Conservation (phyloP, 805 yeast genomes). For the Suhomyces canberraensis region DNA sequence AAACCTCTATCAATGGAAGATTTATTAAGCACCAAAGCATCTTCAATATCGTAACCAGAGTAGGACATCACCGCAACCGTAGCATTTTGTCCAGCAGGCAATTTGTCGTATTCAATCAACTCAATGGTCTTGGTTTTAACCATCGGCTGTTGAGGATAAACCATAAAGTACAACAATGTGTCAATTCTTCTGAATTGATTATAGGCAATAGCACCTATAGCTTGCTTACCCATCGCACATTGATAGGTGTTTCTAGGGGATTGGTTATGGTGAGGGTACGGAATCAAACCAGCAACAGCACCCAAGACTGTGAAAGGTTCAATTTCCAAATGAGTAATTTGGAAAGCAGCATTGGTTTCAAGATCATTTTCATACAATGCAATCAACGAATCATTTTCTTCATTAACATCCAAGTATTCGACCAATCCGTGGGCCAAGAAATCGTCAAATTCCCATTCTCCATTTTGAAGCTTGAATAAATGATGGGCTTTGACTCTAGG, state of each 20-base stretch:
- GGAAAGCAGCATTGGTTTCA: conserved; percentile 39
- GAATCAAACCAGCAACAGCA: conserved; percentile 90
- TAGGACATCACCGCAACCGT: conserved; percentile 99
- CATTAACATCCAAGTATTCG: conserved; percentile 86
- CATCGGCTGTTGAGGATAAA: conserved; percentile 99
- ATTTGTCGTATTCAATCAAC: conserved; percentile 88
- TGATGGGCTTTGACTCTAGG: conserved; percentile 74
- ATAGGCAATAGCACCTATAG: conserved; percentile 98
- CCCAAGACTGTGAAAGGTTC: conserved; percentile 93
- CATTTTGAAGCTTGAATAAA: conserved; percentile 56
- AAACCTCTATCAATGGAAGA: conserved; percentile 94
- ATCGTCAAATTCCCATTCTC: conserved; percentile 86
- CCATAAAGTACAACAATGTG: conserved; percentile 89
- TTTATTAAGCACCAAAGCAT: conserved; percentile 93
- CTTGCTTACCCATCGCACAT: conserved; percentile 98
- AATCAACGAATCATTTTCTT: conserved; percentile 15
- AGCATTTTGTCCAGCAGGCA: conserved; percentile 99
- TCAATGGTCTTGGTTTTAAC: conserved; percentile 97
- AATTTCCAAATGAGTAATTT: conserved; percentile 83
- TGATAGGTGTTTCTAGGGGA: conserved; percentile 91
- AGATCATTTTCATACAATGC: conserved; percentile 55
- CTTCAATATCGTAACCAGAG: conserved; percentile 98
- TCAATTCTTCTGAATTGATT: conserved; percentile 96
- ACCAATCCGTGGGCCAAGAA: conserved; percentile 82
- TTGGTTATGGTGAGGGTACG: conserved; percentile 90